Percentiles rank a stretch among this genome's conserved stretches.
Conservation (phyloP, 768 basidiomycete genomes). For the Udeniomyces megalosporus region DNA sequence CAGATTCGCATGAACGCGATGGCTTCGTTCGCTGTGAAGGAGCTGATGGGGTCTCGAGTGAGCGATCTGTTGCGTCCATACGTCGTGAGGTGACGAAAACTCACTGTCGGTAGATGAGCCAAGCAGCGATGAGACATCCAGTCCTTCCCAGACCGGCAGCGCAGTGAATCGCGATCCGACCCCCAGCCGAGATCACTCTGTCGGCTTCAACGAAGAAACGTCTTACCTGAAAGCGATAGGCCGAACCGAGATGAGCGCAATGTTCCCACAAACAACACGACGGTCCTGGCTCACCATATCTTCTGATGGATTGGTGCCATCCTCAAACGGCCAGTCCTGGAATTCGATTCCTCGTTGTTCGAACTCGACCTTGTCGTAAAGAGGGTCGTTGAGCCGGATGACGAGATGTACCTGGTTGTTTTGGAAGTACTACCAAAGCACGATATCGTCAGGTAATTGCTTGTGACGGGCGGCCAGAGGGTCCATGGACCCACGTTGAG, state of each 20-base stretch:
- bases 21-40: constrained; percentile 85
- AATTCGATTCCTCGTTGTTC: constrained; percentile 60
- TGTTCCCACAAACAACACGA: too few species aligned
- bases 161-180: constrained; percentile 40
- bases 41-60: constrained; percentile 62
- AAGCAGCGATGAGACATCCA: constrained; percentile 74
- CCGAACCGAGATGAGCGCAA: not conserved
- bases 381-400: constrained; percentile 78
- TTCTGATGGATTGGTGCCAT: constrained; percentile 70
- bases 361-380: constrained; percentile 73
- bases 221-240: not conserved
- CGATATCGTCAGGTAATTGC: too few species aligned
- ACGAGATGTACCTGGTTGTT: constrained; percentile 74
- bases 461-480: too few species aligned
- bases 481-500: constrained; percentile 36
- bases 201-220: not conserved
- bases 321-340: constrained; percentile 70
- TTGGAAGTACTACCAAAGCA: constrained; percentile 47
- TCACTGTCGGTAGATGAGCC: constrained; percentile 13
- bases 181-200: not conserved
- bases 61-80: too few species aligned
- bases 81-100: too few species aligned
- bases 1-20: constrained; percentile 98
- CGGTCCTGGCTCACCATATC: not conserved
- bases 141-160: constrained; percentile 94